A percentile compares a stretch with the other conserved stretches of the same genome.
These are phyloP conservation scores for Globisporangium recalcitrans DNA, from an alignment of 352 stramenopile genomes.

Conservation along the genomic window DNA sequence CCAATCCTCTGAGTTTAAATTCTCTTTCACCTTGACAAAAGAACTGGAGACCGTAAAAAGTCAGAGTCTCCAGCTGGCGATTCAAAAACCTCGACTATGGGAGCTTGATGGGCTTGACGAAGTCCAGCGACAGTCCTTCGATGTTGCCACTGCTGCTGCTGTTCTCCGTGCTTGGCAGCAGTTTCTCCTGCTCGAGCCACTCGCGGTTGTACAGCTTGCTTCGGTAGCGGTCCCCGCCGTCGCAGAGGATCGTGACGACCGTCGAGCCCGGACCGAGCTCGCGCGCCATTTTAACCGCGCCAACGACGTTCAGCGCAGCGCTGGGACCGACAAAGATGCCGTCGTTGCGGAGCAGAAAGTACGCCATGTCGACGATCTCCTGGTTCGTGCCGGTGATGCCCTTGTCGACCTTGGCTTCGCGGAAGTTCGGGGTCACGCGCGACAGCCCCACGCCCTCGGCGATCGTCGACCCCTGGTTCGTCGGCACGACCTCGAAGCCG, in stretches of 20 bases:
- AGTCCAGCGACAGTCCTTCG: slow-evolving; percentile 27
- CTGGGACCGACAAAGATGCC: slow-evolving; percentile 90
- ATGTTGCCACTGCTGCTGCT: background rate
- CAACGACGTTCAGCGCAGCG: slow-evolving; percentile 71
- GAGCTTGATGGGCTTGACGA: slow-evolving; percentile 24
- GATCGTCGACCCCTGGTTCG: slow-evolving; percentile 80
- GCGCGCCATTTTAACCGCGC: slow-evolving; percentile 76
- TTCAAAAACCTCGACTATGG: slow-evolving; percentile 3
- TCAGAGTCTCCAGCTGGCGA: too few species aligned
- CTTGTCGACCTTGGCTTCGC: slow-evolving; percentile 85
- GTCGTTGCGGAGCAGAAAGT: slow-evolving; percentile 88
- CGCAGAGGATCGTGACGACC: slow-evolving; percentile 79
- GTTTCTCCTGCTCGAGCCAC: slow-evolving; percentile 58
- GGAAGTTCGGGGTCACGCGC: slow-evolving; percentile 91
- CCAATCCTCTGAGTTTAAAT: too few species aligned
- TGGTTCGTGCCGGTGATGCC: slow-evolving; percentile 90
- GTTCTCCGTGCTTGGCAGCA: slow-evolving; percentile 28
- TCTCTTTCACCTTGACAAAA: too few species aligned
- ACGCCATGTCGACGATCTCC: slow-evolving; percentile 93
- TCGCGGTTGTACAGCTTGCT: slow-evolving; percentile 80
- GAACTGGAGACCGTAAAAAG: too few species aligned
- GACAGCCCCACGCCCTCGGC: slow-evolving; percentile 93
- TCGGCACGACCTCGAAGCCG: slow-evolving; percentile 86
- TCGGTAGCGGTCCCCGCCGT: slow-evolving; percentile 72
- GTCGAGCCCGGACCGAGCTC: slow-evolving; percentile 60